Evolutionary conservation across 208 protist species (phyloP), one percentile per base, ranked within the genome.

Genomic region (Tritrichomonas foetus): DNA sequence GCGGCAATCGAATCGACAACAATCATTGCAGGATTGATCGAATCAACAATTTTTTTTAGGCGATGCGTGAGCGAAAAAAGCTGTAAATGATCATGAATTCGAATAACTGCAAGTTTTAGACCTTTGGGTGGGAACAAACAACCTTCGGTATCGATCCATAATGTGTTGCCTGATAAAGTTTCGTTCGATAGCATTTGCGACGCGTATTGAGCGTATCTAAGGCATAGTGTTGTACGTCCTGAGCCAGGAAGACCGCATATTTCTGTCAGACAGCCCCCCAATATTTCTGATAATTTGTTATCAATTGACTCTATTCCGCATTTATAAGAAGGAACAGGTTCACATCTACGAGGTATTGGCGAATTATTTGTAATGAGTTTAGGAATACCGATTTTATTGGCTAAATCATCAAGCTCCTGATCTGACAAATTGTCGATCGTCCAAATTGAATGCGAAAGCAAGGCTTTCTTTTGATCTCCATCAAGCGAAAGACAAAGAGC

Each of bases 101-200:
- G 44, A 25, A 89, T 20, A 36, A 89, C 78, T 27, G 44, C n/a
- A 57, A 89, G 47, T n/a, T 53, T 33, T 1, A 89, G 44, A 39
- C 47, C 44, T 39, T 89, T 89, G 0, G 78, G 78, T 47, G 47
- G 14, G 16, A 14, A 53, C 8, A 89, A 57, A 27, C 41, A 44
- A 1, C 78, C 78, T 89, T 89, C 78, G 13, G 78, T 89, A 89
- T 89, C 78, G 20, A 89, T 89, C 78, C 78, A 89, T 47, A 89
- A 36, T 11, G 78, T 89, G 39, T 8, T 53, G 11, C 41, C 13
- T 82, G 33, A 3, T 61, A 22, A 16, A 5, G 16, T 16, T 16
- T 69, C 11, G 20, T 64, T 64, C 20, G 55, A 20, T 25, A 22
- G 8, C 20, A 64, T 8, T 22, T 53, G 2, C 14, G 69, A 75